Base-by-base conservation (phyloP, 2,329 filamentous ascomycete genomes). In the Fusarium dlaminii region DNA sequence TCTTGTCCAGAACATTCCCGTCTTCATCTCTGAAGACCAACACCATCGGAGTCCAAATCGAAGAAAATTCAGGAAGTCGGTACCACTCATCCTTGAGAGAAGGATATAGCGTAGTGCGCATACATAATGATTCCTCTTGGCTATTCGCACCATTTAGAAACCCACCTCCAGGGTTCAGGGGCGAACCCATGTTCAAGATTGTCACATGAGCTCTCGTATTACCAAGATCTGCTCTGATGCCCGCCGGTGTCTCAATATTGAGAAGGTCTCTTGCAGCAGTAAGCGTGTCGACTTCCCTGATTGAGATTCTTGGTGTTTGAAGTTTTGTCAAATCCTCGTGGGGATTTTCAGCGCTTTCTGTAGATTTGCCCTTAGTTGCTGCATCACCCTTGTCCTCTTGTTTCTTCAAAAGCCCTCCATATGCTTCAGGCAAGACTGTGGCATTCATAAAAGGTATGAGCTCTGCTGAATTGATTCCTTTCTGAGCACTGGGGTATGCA, bases 171-270 rank as follows among this genome's bases (percentile, higher is more conserved):
- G 90, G 88, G 0, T 86, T 85, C 1, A 90, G 84, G 0, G 89
- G 88, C 0, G 90, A 92, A 0, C 89, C 90, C 89, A 92, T 91
- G 79, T 90, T 91, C 7, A 92, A 83, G 30, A 92, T 83, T 8
- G 85, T 88, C 3, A 89, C 84, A 42, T 86, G 81, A 14, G 76
- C 63, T 18, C 48, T 49, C 4, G 61, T 67, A 12, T 77, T 78
- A 9, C 36, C 40, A 8, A 64, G 48, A 34, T 78, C 61, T 18
- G 30, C 6, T 18, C 46, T 66, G 14, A 43, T 9, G 6, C 61
- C 65, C 2, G 59, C 34, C 2, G 62, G 14, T 1, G 56, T 46
- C 30, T 70, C 49, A 20, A 56, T 45, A 5, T 57, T 22, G 9
- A 78, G 30, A 17, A 78, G 73, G 12, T 60, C 63, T 15, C 48